A percentile compares a stretch with the other conserved stretches of the same genome.
Conservation (phyloP, 352 stramenopile genomes). For the Globisporangium barbulae region DNA sequence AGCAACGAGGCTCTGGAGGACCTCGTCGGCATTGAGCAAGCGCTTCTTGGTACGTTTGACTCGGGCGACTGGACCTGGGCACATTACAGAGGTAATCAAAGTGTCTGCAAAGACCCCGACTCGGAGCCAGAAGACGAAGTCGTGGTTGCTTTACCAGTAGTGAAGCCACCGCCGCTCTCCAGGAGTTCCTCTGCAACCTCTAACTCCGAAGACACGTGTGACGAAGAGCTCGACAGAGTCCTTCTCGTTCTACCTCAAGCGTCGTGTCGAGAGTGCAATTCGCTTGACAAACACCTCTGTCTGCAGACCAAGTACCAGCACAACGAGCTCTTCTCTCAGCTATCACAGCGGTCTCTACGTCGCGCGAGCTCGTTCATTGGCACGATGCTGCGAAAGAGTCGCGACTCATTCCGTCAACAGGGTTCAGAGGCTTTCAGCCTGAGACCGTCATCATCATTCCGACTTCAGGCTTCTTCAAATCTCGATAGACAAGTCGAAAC, state of each 20-base stretch:
- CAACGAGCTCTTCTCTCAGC: constrained; percentile 6
- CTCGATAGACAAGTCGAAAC: neutral
- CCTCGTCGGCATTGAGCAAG: neutral
- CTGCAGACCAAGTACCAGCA: neutral
- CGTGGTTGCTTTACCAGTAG: neutral
- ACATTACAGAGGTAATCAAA: neutral
- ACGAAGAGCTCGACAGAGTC: constrained; percentile 13
- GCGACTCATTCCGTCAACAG: neutral
- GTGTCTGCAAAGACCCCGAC: neutral
- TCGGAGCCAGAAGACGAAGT: neutral
- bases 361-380: constrained; percentile 1
- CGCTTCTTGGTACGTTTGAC: neutral
- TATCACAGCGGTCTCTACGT: neutral
- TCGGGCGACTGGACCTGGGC: constrained; percentile 2
- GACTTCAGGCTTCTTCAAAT: neutral
- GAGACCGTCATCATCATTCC: neutral
- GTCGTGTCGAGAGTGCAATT: neutral
- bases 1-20: neutral
- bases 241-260: neutral
- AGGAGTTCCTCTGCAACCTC: neutral
- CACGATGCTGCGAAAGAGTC: neutral
- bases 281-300: neutral
- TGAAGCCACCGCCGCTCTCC: neutral
- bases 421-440: neutral
- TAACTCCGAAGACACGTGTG: constrained; percentile 9